Evolutionary conservation across 305 asterid genomes (phyloP), one percentile per base, ranked within the genome.

Genomic region (Solanum hybrid): DNA sequence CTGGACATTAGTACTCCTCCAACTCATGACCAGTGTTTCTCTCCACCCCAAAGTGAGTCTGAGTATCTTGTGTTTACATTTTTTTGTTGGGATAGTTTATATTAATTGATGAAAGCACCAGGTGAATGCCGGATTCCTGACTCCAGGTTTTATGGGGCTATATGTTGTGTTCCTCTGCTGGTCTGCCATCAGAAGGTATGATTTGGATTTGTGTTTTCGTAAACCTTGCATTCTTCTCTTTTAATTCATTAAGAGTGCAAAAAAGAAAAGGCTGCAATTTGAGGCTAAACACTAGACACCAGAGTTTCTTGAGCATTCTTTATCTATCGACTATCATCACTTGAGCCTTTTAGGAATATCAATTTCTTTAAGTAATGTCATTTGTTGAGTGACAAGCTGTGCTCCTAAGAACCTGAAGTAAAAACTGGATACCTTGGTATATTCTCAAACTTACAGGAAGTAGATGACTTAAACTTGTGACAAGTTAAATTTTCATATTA

Each of bases 141-240:
- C 94, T 51, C 94, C 94, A 31, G 95, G 94, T 17, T 79, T 93
- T 29, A 93, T 93, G 95, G 95, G 95, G 71, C 89, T 93, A 69
- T 93, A 93, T 76, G 89, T 92, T 6, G 95, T 93, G 86, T 93
- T 93, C 75, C 95, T 93, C 82, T 93, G 94, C 92, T 93, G 95
- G 95, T 93, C 94, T 69, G 95, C 95, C 90, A 91, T 93, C 69
- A 89, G 94, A 92, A 93, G 95, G 95, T 66, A 91, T 40, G 81
- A 31, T 85, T 13, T 46, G 34, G 35, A 27, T 29, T 40, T 26
- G 1, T 42, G 2, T 24, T 24, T 82, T 82, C 26, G 2, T 40
- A 81, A 16, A 38, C 34, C 27, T 37, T 16, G 7, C 1, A 3
- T 80, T 0, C 32, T 79, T 79, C 66, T 38, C 46, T 26, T 80